Conservation (phyloP, 2,329 filamentous ascomycete species). For the Coniochaeta ligniaria region DNA sequence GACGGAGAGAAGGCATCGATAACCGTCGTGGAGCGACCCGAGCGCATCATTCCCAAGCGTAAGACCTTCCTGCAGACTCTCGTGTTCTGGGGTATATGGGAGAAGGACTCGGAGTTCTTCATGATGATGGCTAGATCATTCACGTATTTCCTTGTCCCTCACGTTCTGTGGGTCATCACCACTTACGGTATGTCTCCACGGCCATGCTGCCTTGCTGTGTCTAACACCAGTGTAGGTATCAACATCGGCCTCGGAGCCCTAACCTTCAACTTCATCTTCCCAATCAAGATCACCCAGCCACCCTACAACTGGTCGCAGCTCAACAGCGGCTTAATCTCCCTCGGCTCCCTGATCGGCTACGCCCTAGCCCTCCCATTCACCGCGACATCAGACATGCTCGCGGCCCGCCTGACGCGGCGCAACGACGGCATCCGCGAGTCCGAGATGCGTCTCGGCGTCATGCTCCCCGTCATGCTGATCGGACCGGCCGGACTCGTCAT, state of each 20-base stretch:
- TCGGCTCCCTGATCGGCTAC: slow-evolving; percentile 28
- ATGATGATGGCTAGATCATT: slow-evolving; percentile 36
- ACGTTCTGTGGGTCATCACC: slow-evolving; percentile 40
- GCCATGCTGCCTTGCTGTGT: not conserved
- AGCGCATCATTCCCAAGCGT: slow-evolving; percentile 21
- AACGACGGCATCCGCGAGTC: slow-evolving; percentile 40
- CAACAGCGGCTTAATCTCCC: slow-evolving; percentile 36
- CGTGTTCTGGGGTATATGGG: slow-evolving; percentile 32
- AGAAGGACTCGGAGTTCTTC: slow-evolving; percentile 35
- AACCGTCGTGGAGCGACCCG: not conserved
- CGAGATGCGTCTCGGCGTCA: slow-evolving; percentile 35
- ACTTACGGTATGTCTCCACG: slow-evolving; percentile 27
- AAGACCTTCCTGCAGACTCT: slow-evolving; percentile 33
- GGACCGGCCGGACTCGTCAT: slow-evolving; percentile 34
- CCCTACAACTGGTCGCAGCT: slow-evolving; percentile 39
- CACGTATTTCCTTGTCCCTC: slow-evolving; percentile 38
- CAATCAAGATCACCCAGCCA: slow-evolving; percentile 33
- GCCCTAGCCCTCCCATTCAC: slow-evolving; percentile 35
- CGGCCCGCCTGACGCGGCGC: slow-evolving; percentile 32
- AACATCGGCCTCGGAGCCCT: slow-evolving; percentile 42
- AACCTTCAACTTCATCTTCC: slow-evolving; percentile 42
- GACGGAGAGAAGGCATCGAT: slow-evolving; percentile 7
- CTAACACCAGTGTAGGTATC: slow-evolving; percentile 19
- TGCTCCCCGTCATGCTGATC: slow-evolving; percentile 28
- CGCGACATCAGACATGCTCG: slow-evolving; percentile 31